Evolutionary conservation across 805 yeast genomes (phyloP), one percentile per base, ranked within the genome.

Genomic region (Debaryomyces prosopidis): DNA sequence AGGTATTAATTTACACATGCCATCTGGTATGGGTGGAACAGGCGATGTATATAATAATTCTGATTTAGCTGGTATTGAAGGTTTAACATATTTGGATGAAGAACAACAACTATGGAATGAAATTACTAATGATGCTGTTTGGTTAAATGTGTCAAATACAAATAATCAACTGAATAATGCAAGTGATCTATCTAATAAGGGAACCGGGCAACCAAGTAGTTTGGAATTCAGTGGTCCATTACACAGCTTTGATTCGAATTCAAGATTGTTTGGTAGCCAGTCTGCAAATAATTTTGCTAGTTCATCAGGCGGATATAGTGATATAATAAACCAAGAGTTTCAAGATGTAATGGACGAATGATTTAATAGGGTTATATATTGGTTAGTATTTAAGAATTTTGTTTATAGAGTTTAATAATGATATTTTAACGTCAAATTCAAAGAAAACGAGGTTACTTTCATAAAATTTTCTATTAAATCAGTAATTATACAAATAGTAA

Each of bases 71-170:
- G 76, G 75, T 3, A 70, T 71, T 20, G 77, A 72, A 49, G 76
- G 76, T 5, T 58, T 71, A 32, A 68, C 75, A 0, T 66, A 67
- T 46, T 49, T 69, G 23, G 71, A 66, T 33, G 76, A 71, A 39
- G 77, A 73, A 46, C 77, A 71, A 44, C 60, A 84, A 48, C 65
- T 87, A 27, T 87, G 95, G 95, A 83, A 80, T 57, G 91, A 86
- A 50, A 83, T 87, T 44, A 81, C 90, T 0, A 79, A 78, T 55
- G 89, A 85, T 55, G 91, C 91, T 0, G 82, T 79, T 52, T 87
- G 95, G 95, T 63, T 87, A 45, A 70, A 69, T 50, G 63, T 62
- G 5, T 14, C 14, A 30, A 30, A 30, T 14, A 12, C 14, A n/a
- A 30, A 4, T 30, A 30, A 30, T 30, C 16, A 12, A 30, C 14